Evolutionary conservation across 495 filamentous ascomycete genomes (phyloP).

Genomic region (Aspergillus indologenus): DNA sequence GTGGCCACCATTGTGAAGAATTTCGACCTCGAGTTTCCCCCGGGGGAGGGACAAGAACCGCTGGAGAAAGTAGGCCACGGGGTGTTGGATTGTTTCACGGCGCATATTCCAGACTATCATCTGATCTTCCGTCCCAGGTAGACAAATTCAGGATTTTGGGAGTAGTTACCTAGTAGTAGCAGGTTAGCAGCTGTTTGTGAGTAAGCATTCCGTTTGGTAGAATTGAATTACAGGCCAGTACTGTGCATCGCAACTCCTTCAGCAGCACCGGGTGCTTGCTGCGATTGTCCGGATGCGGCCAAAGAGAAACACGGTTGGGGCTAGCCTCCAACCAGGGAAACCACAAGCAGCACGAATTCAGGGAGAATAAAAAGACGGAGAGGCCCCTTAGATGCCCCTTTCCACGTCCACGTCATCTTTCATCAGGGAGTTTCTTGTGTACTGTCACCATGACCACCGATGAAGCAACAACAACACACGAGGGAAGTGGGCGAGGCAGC

Average conservation of each 20-base stretch:
- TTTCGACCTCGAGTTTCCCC: constrained; percentile 33
- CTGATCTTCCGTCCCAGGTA: constrained; percentile 14
- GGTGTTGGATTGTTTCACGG: constrained; percentile 17
- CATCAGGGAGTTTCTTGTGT: background rate
- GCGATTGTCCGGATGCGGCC: constrained; percentile 16
- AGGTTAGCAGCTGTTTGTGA: background rate
- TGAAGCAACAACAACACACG: background rate
- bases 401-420: background rate
- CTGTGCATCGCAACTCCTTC: too few species aligned
- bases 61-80: constrained; percentile 12
- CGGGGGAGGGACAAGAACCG: constrained; percentile 13
- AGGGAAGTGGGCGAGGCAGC: constrained; percentile 12
- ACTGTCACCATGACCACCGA: constrained; percentile 12
- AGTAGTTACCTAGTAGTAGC: too few species aligned
- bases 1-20: constrained; percentile 27
- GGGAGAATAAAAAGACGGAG: background rate
- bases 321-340: constrained; percentile 11
- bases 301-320: constrained; percentile 18
- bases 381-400: background rate
- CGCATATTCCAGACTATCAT: constrained; percentile 13
- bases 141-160: background rate
- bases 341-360: constrained; percentile 1
- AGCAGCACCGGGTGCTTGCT: too few species aligned
- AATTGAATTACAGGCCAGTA: background rate
- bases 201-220: background rate